Conservation (phyloP, 1,139 yeast species). For the Kodamaea sp. region DNA sequence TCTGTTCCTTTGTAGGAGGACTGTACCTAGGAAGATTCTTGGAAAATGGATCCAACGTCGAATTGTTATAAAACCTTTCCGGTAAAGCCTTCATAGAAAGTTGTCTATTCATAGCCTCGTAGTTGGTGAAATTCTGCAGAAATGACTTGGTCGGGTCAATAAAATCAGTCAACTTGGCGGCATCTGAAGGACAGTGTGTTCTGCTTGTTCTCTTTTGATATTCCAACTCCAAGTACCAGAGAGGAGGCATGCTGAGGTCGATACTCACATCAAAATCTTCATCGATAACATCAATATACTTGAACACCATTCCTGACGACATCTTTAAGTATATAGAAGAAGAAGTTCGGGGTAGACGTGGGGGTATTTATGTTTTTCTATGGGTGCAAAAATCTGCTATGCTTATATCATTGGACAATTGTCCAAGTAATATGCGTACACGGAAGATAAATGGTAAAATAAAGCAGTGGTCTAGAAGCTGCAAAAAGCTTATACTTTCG, state of each 20-base stretch:
- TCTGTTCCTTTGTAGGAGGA: conserved; percentile 17
- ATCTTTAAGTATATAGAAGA: too few relatives aligned
- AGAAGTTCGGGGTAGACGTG: too few relatives aligned
- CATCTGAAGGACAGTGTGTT: conserved; percentile 4
- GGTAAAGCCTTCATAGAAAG: conserved; percentile 7
- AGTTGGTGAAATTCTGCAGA: conserved; percentile 5
- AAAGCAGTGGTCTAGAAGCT: too few relatives aligned
- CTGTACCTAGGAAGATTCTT: conserved; percentile 14
- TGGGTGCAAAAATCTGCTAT: too few relatives aligned
- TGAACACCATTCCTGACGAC: too few relatives aligned
- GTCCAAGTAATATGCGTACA: too few relatives aligned
- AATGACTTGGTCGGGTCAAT: conserved; percentile 4
- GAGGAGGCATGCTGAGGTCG: conserved; percentile 1
- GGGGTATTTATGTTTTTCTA: too few relatives aligned
- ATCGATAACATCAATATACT: conserved; percentile 16
- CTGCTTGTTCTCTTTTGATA: background rate
- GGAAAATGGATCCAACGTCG: background rate
- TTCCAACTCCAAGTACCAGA: conserved; percentile 1
- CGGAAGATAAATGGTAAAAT: too few relatives aligned
- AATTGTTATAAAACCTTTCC: background rate
- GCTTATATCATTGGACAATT: too few relatives aligned
- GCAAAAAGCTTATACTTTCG: too few relatives aligned
- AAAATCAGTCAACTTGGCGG: conserved; percentile 10
- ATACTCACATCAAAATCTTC: conserved; percentile 15
- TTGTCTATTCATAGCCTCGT: conserved; percentile 9